A percentile compares a stretch with the other conserved stretches of the same genome.
phyloP scores from a whole-genome alignment of 2,329 filamentous ascomycete genomes.

The Hypoxylon sp. region DNA sequence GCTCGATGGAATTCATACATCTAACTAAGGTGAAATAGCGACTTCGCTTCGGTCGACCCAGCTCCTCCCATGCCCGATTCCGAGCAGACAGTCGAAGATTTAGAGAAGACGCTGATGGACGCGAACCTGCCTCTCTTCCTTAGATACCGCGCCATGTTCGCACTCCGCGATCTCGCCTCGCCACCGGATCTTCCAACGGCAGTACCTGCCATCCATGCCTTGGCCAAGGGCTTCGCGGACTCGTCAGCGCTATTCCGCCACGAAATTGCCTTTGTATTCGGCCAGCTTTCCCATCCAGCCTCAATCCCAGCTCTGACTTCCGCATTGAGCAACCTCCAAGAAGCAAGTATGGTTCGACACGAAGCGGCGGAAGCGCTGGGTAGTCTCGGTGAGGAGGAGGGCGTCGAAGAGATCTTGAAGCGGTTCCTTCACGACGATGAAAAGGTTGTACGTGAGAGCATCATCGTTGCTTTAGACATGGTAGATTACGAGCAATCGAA shows the following conservation, averaged over 20 bases:
- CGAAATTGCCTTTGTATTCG: conserved; percentile 98
- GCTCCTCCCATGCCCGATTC: conserved; percentile 86
- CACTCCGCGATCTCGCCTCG: conserved; percentile 91
- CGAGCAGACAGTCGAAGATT: conserved; percentile 75
- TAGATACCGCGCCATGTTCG: conserved; percentile 98
- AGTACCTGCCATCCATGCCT: conserved; percentile 83
- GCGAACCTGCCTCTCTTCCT: conserved; percentile 84
- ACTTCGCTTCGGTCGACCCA: conserved; percentile 95
- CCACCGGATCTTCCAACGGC: conserved; percentile 92
- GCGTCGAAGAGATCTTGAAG: conserved; percentile 87
- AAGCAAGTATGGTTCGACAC: conserved; percentile 96
- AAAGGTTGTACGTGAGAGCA: conserved; percentile 92
- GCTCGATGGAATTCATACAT: background rate
- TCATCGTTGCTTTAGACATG: conserved; percentile 97
- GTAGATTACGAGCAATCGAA: conserved; percentile 94
- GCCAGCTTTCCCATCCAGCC: conserved; percentile 94
- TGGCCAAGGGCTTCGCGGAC: conserved; percentile 87
- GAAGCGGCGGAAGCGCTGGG: conserved; percentile 97
- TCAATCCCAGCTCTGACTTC: conserved; percentile 89
- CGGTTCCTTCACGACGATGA: conserved; percentile 90
- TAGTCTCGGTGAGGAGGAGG: conserved; percentile 91
- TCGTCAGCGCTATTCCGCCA: conserved; percentile 94
- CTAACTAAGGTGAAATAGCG: conserved; percentile 66
- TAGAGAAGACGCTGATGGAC: conserved; percentile 84
- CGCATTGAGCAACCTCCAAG: conserved; percentile 80